These are phyloP conservation scores for Blastocystis sp. DNA, from an alignment of 352 stramenopile species.

Conservation along the genomic window DNA sequence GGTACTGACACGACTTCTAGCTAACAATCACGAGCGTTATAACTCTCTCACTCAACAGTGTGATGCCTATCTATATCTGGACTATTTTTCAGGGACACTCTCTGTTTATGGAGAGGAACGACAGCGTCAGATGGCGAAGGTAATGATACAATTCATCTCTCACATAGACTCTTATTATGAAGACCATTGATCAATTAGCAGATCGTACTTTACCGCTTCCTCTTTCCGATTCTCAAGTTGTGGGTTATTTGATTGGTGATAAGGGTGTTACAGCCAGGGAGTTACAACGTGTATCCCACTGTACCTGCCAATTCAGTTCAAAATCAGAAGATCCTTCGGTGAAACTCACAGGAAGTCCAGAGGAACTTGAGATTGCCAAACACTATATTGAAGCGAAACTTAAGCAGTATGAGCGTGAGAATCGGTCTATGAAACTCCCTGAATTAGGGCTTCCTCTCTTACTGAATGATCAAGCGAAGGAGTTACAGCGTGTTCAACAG, in stretches of 20 bases:
- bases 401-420: background rate
- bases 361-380: background rate
- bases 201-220: background rate
- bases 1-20: background rate
- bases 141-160: background rate
- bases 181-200: background rate
- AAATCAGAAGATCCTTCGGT: background rate
- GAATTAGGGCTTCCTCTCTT: background rate
- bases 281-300: background rate
- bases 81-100: background rate
- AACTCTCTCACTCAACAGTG: background rate
- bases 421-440: background rate
- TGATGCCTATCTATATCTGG: background rate
- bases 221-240: background rate
- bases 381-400: background rate
- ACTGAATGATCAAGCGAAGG: background rate
- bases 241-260: background rate
- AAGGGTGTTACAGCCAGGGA: background rate
- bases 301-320: background rate
- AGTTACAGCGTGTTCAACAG: background rate
- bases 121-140: background rate
- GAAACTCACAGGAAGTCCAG: background rate
- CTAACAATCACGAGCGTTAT: background rate
- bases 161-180: background rate
- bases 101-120: background rate